phyloP scores from a whole-genome alignment of 1,284 basidiomycete genomes.

The Ceratobasidium sp. region DNA sequence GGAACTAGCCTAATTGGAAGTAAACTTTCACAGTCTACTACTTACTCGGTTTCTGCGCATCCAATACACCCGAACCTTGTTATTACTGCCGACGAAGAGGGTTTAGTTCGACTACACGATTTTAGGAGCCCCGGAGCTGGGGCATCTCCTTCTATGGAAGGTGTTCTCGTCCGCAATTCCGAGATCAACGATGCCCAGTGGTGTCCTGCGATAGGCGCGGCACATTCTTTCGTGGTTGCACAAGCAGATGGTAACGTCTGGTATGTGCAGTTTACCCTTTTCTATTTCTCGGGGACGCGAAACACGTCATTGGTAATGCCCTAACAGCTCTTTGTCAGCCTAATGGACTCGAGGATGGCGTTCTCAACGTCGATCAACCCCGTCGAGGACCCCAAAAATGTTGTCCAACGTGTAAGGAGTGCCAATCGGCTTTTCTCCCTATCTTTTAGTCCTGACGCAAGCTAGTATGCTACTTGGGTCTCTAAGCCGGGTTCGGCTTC shows the following conservation, averaged over 20 bases:
- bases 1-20: slow-evolving; percentile 43
- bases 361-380: slow-evolving; percentile 41
- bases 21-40: slow-evolving; percentile 16
- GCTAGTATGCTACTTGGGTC: slow-evolving; percentile 42
- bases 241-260: slow-evolving; percentile 40
- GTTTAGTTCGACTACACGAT: slow-evolving; percentile 40
- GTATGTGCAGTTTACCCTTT: slow-evolving; percentile 7
- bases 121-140: slow-evolving; percentile 36
- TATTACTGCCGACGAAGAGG: slow-evolving; percentile 37
- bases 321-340: slow-evolving; percentile 16
- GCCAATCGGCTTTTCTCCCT: slow-evolving; percentile 1
- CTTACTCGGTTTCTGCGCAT: slow-evolving; percentile 39
- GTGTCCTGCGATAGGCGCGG: slow-evolving; percentile 36
- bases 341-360: slow-evolving; percentile 41
- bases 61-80: slow-evolving; percentile 42
- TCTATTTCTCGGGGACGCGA: slow-evolving; percentile 16
- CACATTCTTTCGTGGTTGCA: slow-evolving; percentile 42
- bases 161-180: slow-evolving; percentile 41
- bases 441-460: slow-evolving; percentile 5
- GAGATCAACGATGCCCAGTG: slow-evolving; percentile 45
- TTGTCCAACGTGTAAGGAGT: slow-evolving; percentile 34
- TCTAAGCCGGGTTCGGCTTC: slow-evolving; percentile 38
- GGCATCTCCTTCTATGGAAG: slow-evolving; percentile 43
- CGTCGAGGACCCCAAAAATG: slow-evolving; percentile 39
- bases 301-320: slow-evolving; percentile 21